Evolutionary conservation across 1,139 yeast species (phyloP).

Genomic region (Kluyveromyces marxianus): DNA sequence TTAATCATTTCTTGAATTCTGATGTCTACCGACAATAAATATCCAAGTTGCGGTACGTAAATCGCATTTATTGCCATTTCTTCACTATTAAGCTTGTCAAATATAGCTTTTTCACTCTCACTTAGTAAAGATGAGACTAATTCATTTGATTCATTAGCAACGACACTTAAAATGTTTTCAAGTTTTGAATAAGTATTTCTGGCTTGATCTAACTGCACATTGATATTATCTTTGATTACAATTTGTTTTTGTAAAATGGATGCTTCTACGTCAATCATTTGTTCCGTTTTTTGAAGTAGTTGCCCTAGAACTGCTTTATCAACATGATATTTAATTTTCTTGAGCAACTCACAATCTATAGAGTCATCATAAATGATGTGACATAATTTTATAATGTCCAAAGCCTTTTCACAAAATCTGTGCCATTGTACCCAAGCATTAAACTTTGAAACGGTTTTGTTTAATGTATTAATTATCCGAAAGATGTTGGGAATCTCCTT

Average conservation of each 20-base stretch:
- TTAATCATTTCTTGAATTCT: slow-evolving; percentile 9
- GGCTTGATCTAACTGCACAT: slow-evolving; percentile 31
- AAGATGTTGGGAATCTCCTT: slow-evolving; percentile 28
- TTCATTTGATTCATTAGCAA: slow-evolving; percentile 19
- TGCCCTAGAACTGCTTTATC: slow-evolving; percentile 9
- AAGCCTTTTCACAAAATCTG: slow-evolving; percentile 12
- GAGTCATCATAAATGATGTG: slow-evolving; percentile 5
- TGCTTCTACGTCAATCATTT: slow-evolving; percentile 32
- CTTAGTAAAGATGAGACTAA: slow-evolving; percentile 3
- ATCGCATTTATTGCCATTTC: slow-evolving; percentile 30
- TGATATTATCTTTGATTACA: slow-evolving; percentile 29
- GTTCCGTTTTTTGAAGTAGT: slow-evolving; percentile 13
- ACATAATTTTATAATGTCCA: slow-evolving; percentile 8
- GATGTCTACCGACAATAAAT: slow-evolving; percentile 28
- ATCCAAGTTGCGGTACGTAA: slow-evolving; percentile 42
- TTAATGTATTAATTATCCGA: slow-evolving; percentile 21
- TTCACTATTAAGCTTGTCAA: slow-evolving; percentile 10
- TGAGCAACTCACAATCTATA: slow-evolving; percentile 6
- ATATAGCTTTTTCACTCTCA: slow-evolving; percentile 9
- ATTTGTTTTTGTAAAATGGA: slow-evolving; percentile 31
- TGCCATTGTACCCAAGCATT: slow-evolving; percentile 25
- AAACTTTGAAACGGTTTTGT: slow-evolving; percentile 26
- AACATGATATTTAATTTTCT: slow-evolving; percentile 6
- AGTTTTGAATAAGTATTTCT: slow-evolving; percentile 32
- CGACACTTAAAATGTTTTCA: slow-evolving; percentile 30